These are phyloP conservation scores for Penicillium steckii DNA, from an alignment of 495 filamentous ascomycete species.

Conservation along the genomic window DNA sequence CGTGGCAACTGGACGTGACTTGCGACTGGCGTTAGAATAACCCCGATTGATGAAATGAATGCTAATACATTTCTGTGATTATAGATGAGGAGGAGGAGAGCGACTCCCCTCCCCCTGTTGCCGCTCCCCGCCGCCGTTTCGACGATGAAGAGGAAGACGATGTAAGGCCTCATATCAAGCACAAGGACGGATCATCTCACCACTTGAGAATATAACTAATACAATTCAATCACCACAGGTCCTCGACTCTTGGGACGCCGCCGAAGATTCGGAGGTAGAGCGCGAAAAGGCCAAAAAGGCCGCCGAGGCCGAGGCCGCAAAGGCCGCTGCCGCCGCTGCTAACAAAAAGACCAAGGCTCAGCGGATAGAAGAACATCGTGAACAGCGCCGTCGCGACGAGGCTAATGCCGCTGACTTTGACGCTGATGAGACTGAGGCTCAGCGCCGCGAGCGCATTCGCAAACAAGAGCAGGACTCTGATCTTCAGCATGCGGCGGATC, in stretches of 20 bases:
- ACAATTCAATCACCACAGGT: conserved; percentile 54
- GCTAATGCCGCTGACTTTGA: conserved; percentile 56
- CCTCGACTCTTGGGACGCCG: conserved; percentile 95
- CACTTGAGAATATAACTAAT: conserved; percentile 1
- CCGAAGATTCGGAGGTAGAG: conserved; percentile 95
- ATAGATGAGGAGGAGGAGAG: conserved; percentile 69
- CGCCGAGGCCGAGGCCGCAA: conserved; percentile 83
- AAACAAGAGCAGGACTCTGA: conserved; percentile 84
- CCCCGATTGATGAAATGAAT: too few species aligned
- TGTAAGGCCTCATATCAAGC: conserved; percentile 51
- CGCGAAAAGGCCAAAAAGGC: conserved; percentile 89
- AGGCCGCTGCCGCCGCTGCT: conserved; percentile 85
- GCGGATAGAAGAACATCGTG: conserved; percentile 76
- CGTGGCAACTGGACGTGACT: neutral
- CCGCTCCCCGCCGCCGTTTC: conserved; percentile 60
- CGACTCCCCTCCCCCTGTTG: conserved; percentile 60
- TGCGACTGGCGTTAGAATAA: neutral
- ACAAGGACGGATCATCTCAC: neutral
- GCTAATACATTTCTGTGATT: conserved; percentile 17
- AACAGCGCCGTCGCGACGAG: conserved; percentile 41
- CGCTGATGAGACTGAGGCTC: conserved; percentile 60
- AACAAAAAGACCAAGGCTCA: conserved; percentile 88
- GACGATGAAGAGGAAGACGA: conserved; percentile 95
- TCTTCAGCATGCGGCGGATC: conserved; percentile 85
- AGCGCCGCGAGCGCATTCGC: conserved; percentile 69